Evolutionary conservation across 2,329 filamentous ascomycete genomes (phyloP).

Genomic region (Akanthomyces lecanii): DNA sequence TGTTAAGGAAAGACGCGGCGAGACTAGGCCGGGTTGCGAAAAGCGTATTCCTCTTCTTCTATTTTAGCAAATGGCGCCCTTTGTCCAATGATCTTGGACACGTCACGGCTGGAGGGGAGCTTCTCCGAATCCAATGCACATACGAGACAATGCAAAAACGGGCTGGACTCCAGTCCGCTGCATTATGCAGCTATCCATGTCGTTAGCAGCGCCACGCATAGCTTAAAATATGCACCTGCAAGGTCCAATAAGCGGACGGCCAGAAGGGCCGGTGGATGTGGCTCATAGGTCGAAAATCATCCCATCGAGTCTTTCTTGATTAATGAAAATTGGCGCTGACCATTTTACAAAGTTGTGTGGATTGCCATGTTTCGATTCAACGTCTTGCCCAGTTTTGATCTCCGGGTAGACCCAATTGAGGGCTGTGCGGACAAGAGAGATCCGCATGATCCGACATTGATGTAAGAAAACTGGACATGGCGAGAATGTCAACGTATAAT

Average conservation of each 20-base stretch:
- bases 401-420: neutral
- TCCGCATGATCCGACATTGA: neutral
- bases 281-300: neutral
- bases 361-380: too few relatives aligned
- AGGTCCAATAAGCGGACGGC: neutral
- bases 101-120: neutral
- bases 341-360: too few relatives aligned
- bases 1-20: neutral
- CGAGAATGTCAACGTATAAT: neutral
- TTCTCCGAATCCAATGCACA: too few relatives aligned
- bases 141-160: neutral
- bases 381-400: neutral
- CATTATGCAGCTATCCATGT: conserved; percentile 7
- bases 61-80: too few relatives aligned
- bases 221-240: conserved; percentile 9
- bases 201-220: conserved; percentile 6
- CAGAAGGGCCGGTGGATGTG: neutral
- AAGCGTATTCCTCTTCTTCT: neutral
- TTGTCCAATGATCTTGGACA: neutral
- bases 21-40: neutral
- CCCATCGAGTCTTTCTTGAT: neutral
- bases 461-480: neutral
- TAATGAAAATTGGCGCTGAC: neutral
- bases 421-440: neutral
- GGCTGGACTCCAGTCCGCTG: neutral